Conservation (phyloP, 257 asterid genomes). For the Penstemon eatonii region DNA sequence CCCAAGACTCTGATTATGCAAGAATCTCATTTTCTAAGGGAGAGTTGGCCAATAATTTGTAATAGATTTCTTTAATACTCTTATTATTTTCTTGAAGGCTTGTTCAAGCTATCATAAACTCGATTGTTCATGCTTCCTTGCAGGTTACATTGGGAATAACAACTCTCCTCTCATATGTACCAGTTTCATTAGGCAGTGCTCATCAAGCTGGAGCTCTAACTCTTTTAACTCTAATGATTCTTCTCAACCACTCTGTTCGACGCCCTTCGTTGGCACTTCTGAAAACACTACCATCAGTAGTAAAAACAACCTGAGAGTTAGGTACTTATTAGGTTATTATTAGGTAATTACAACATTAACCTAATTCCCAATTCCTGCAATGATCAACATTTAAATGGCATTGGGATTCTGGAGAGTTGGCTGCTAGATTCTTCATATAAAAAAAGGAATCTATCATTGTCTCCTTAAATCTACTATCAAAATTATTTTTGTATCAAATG, state of each 20-base stretch:
- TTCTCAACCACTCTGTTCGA: conserved; percentile 88
- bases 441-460: too few relatives aligned
- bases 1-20: too few relatives aligned
- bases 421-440: too few relatives aligned
- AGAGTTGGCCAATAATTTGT: too few relatives aligned
- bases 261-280: conserved; percentile 75
- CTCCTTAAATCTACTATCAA: too few relatives aligned
- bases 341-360: too few relatives aligned
- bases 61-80: background rate
- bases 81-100: background rate
- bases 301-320: conserved; percentile 41
- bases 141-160: conserved; percentile 86
- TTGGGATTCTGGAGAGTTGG: too few relatives aligned
- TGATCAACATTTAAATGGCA: too few relatives aligned
- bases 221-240: conserved; percentile 69
- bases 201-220: conserved; percentile 99
- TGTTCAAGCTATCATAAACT: background rate
- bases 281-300: conserved; percentile 65
- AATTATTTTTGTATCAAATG: too few relatives aligned
- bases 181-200: conserved; percentile 82
- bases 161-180: conserved; percentile 76
- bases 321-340: background rate
- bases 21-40: too few relatives aligned
- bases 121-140: conserved; percentile 22
- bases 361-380: too few relatives aligned